Evolutionary conservation across 805 yeast species (phyloP).

Genomic region (Candida berthetii): DNA sequence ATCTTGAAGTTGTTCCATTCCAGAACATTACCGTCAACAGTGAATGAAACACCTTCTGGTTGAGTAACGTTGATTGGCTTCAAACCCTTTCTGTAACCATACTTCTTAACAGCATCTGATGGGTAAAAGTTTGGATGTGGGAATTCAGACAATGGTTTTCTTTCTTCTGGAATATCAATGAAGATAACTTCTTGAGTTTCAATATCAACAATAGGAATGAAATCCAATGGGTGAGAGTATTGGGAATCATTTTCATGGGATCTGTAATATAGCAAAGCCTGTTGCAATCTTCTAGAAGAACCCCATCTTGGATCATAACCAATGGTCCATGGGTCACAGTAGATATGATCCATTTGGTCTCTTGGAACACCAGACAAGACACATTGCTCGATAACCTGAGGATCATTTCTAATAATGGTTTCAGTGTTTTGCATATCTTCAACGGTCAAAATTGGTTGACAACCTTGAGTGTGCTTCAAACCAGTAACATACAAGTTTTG

Average conservation of each 20-base stretch:
- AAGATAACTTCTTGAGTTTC: constrained; percentile 61
- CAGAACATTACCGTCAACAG: constrained; percentile 61
- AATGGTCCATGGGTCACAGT: constrained; percentile 68
- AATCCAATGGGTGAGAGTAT: constrained; percentile 64
- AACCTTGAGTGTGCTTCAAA: constrained; percentile 46
- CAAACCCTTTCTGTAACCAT: constrained; percentile 57
- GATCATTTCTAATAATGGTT: constrained; percentile 61
- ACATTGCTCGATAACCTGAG: constrained; percentile 68
- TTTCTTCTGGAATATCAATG: constrained; percentile 69
- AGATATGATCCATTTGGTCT: constrained; percentile 36
- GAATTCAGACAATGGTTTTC: constrained; percentile 65
- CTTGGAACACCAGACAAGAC: constrained; percentile 62
- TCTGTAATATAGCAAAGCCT: constrained; percentile 76
- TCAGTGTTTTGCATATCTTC: constrained; percentile 61
- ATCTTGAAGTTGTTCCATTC: constrained; percentile 73
- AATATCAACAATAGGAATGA: constrained; percentile 78
- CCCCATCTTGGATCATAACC: constrained; percentile 80
- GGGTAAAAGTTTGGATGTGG: constrained; percentile 71
- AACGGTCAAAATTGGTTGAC: constrained; percentile 71
- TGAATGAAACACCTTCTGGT: constrained; percentile 80
- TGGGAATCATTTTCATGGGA: constrained; percentile 71
- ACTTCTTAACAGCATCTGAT: constrained; percentile 51
- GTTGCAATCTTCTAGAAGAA: constrained; percentile 66
- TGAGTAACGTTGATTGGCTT: constrained; percentile 69
- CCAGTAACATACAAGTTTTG: constrained; percentile 39